These are phyloP conservation scores for Cytospora piceicola DNA, from an alignment of 2,329 filamentous ascomycete species.

Conservation along the genomic window DNA sequence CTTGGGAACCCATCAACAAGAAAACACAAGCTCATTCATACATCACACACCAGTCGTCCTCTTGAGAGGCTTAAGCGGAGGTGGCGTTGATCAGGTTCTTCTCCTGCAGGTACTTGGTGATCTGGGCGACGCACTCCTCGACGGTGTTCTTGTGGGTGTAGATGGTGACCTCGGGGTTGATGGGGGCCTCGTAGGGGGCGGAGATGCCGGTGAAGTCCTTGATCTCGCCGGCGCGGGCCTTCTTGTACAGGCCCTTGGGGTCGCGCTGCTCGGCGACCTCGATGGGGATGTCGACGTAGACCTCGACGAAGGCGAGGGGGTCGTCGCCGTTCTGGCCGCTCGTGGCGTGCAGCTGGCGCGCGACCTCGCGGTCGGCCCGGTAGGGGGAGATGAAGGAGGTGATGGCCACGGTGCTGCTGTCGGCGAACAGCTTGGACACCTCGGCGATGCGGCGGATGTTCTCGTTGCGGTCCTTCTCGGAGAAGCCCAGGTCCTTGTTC, in stretches of 20 bases:
- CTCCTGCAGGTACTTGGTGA: conserved; percentile 76
- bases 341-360: conserved; percentile 76
- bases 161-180: conserved; percentile 85
- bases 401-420: conserved; percentile 83
- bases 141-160: conserved; percentile 80
- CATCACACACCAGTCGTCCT: not conserved
- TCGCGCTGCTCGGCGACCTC: conserved; percentile 93
- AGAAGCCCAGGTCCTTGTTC: conserved; percentile 97
- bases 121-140: conserved; percentile 85
- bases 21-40: not conserved
- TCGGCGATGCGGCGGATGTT: conserved; percentile 97
- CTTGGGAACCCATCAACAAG: not conserved
- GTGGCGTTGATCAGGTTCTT: conserved; percentile 60
- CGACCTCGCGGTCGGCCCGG: conserved; percentile 80
- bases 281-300: conserved; percentile 88
- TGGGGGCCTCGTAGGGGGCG: conserved; percentile 90
- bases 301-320: conserved; percentile 86
- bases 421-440: conserved; percentile 95
- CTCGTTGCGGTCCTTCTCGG: conserved; percentile 90
- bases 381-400: conserved; percentile 98
- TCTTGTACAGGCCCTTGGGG: conserved; percentile 97
- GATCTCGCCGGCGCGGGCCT: conserved; percentile 90
- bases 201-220: conserved; percentile 97
- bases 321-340: conserved; percentile 62
- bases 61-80: conserved; percentile 13